These are phyloP conservation scores for Suillus occidentalis DNA, from an alignment of 768 basidiomycete genomes.

Conservation along the genomic window DNA sequence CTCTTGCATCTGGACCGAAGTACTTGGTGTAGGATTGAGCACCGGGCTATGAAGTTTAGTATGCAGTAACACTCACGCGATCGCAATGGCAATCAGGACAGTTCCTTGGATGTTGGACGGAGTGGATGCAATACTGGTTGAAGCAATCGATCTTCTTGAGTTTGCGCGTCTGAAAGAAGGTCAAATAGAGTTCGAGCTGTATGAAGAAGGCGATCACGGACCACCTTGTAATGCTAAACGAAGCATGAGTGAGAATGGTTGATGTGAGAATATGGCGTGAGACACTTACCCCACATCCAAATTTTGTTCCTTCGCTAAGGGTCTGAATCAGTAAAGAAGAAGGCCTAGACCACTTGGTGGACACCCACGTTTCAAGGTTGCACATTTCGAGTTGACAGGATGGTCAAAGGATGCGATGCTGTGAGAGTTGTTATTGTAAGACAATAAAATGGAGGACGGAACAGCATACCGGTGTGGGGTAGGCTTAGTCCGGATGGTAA, in stretches of 20 bases:
- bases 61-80: constrained; percentile 31
- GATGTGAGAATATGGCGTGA: constrained; percentile 20
- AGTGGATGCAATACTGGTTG: constrained; percentile 40
- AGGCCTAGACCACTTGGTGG: constrained; percentile 17
- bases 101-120: constrained; percentile 38
- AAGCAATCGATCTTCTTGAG: constrained; percentile 36
- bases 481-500: constrained; percentile 8
- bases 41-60: constrained; percentile 10
- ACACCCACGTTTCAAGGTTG: constrained; percentile 52
- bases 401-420: constrained; percentile 10
- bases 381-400: constrained; percentile 42
- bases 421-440: constrained; percentile 5
- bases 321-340: constrained; percentile 25
- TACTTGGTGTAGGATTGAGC: constrained; percentile 44
- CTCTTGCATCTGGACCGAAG: constrained; percentile 66
- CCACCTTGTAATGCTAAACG: constrained; percentile 66
- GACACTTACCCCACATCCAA: constrained; percentile 61
- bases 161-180: constrained; percentile 31
- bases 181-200: constrained; percentile 26
- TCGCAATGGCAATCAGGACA: constrained; percentile 47
- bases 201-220: constrained; percentile 46
- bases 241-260: constrained; percentile 11
- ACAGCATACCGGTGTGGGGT: constrained; percentile 19
- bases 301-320: constrained; percentile 68
- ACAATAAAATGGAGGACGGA: constrained; percentile 1